Evolutionary conservation across 257 asterid genomes (phyloP), one percentile per base, ranked within the genome.

Genomic region (Capsicum pubescens): DNA sequence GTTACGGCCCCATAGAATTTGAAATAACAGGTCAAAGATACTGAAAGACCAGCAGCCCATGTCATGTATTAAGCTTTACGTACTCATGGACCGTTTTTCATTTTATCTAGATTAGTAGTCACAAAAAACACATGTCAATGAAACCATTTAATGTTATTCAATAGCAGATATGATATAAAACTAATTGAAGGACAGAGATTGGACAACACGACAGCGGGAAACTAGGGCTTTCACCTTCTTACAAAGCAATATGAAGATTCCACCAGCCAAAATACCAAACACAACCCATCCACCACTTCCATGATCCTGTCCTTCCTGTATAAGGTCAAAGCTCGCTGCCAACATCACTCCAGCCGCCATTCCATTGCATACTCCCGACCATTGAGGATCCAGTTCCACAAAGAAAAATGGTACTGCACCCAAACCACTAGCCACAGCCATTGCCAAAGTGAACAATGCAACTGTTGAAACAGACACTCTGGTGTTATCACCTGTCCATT

Each of bases 361-460:
- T 74, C 99, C 99, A 16, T 97, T 97, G 92, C 99, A 97, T 84
- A 97, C 87, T 72, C 99, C 99, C 52, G 98, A 94, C 98, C 97
- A 95, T 56, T 97, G 97, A 69, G 99, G 91, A 90, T 97, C 98
- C 64, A 97, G 97, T 91, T 95, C 98, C 85, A 97, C 92, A 85
- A 97, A 97, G 88, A 97, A 97, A 90, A 97, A 97, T 26, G 99
- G 99, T 66, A 95, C 68, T 48, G 99, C 97, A 83, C 99, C 99
- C 88, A 97, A 93, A 87, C 99, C 99, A 85, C 97, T 93, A 52
- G 99, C 98, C 48, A 96, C 98, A 86, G 99, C 99, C 99, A 97
- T 97, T 71, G 94, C 97, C 85, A 97, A 71, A 0, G 99, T 97
- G 84, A 88, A 95, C 87, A 97, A 71, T 13, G 99, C 98, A 84